phyloP scores from a whole-genome alignment of 164 flowering plant genomes.

The Buxus sempervirens region DNA sequence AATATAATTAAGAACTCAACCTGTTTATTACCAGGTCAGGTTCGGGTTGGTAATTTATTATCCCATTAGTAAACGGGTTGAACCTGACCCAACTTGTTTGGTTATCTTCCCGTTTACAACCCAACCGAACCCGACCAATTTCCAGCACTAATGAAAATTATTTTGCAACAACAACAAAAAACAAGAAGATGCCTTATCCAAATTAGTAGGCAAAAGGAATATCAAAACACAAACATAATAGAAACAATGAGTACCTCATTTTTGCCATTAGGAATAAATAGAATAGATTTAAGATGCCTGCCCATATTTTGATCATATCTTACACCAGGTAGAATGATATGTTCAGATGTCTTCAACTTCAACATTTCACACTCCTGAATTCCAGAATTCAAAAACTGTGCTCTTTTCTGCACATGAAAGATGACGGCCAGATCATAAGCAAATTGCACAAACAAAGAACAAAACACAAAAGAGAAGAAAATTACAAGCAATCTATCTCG shows the following conservation, averaged over 20 bases:
- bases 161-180: no score
- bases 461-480: slow-evolving; percentile 3
- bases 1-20: no score
- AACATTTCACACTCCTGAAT: slow-evolving; percentile 39
- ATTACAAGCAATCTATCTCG: slow-evolving; percentile 49
- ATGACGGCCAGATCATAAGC: slow-evolving; percentile 1
- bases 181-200: no score
- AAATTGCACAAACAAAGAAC: background rate
- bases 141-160: no score
- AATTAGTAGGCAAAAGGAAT: background rate
- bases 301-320: slow-evolving; percentile 19
- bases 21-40: no score
- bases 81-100: no score
- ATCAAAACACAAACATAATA: background rate
- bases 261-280: slow-evolving; percentile 14
- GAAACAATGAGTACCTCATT: slow-evolving; percentile 27
- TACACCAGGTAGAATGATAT: slow-evolving; percentile 12
- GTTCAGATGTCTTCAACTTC: slow-evolving; percentile 23
- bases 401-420: slow-evolving; percentile 45
- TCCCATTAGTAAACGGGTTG: no score
- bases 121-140: no score
- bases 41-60: no score
- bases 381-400: slow-evolving; percentile 36
- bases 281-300: slow-evolving; percentile 11
- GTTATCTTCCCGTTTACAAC: no score